Base-by-base conservation (phyloP, 208 protist species). In the Trypanosoma vivax region DNA sequence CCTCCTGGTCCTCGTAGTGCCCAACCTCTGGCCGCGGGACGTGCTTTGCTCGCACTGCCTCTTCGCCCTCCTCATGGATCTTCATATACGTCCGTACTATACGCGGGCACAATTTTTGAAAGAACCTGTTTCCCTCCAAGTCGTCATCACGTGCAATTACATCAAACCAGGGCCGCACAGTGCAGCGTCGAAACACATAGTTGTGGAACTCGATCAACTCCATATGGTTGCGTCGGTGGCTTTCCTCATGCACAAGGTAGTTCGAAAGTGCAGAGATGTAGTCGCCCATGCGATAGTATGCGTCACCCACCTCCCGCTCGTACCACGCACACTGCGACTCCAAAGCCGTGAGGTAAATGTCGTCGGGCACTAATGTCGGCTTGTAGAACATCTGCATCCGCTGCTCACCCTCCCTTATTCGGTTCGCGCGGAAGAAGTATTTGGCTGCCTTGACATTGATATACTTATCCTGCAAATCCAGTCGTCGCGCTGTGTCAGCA, bases 281-380 rank as follows among this genome's bases (percentile, higher is more conserved):
- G 55, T 96, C 79, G 10, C 81, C 81, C 27, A 42, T 49, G 49
- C 87, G 72, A 24, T 77, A 83, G 65, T 81, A 97, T 9, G 80
- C 70, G 47, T 94, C 70, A 14, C 92, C 96, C 1, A 89, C 61
- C 55, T 97, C 92, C 19, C 78, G 60, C 72, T 97, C 94, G 63
- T 96, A 99, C 96, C 97, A 98, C 58, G 85, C 90, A 74, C 91
- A 96, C 71, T 99, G 95, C 70, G 97, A 98, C 29, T 98, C 96
- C 18, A 88, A 68, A 35, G 79, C 71, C 28, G 60, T 84, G 28
- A 90, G 70, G 59, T 82, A 88, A 21, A 76, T 90, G 58, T 89
- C 79, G 1, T 70, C 80, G 19, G 24, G 37, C 23, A 73, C 71
- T 25, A 54, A 41, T 19, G 58, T 62, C 14, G 63, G 28, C 45